Base-by-base conservation (phyloP, 2,329 filamentous ascomycete genomes). In the Knufia fluminis region DNA sequence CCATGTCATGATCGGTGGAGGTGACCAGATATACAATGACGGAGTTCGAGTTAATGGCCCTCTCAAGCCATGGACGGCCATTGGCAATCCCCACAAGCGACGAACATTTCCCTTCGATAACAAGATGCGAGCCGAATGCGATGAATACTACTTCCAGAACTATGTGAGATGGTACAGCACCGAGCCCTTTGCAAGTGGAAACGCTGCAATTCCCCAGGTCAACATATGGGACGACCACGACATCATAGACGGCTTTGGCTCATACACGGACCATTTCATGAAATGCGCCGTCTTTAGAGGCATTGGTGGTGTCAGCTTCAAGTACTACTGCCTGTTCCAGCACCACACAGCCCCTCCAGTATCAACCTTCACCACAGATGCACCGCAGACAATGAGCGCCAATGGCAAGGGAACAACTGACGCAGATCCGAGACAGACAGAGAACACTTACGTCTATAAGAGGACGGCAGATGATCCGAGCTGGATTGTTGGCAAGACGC, bases 1-100 rank as follows among this genome's bases (percentile, higher is more conserved):
- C 63, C 78, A 81, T 60, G 76, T 80, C 56, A 86, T 83, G 82
- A 78, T 96, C 54, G 91, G 91, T 46, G 91, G 91, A 50, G 91
- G 91, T 52, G 91, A 97, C 62, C 91, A 96, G 68, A 81, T 83
- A 57, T 83, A 83, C 67, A 82, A 83, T 56, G 80, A 83, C 49
- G 86, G 86, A 20, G 87, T 97, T 56, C 79, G 91, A 54, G 87
- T 95, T 1, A 73, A 82, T 46, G 91, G 90, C 0, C 91, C 91
- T 1, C 69, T 97, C 54, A 80, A 79, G 59, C 61, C 68, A 4
- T 83, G 80, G 80, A 82, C 79, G 0, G 68, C 71, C 41, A 82
- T 83, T 56, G 57, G 58, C 22, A 82, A 80, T 57, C 79, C 79
- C 1, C 71, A 75, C 57, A 81, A 80, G 66, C 71, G 79, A 58